These are phyloP conservation scores for Penicillium polonicum DNA, from an alignment of 2,329 filamentous ascomycete genomes.

Conservation along the genomic window DNA sequence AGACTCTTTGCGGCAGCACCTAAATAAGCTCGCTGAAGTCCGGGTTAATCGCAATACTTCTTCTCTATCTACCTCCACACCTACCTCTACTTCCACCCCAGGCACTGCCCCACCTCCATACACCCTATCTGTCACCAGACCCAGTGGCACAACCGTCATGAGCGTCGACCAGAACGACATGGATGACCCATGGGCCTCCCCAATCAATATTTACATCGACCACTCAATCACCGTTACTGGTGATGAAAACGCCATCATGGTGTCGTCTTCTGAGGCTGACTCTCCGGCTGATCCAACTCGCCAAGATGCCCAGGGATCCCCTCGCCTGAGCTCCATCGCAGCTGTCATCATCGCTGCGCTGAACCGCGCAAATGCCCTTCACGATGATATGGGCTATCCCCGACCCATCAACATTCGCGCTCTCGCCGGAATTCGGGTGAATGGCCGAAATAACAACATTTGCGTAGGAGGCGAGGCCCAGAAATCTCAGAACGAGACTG, in stretches of 20 bases:
- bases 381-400: background rate
- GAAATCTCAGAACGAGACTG: background rate
- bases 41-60: slow-evolving; percentile 18
- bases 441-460: slow-evolving; percentile 2
- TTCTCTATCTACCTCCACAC: background rate
- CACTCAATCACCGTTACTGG: slow-evolving; percentile 37
- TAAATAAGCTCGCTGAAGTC: slow-evolving; percentile 28
- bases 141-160: slow-evolving; percentile 8
- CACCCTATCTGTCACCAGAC: slow-evolving; percentile 6
- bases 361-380: background rate
- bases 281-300: background rate
- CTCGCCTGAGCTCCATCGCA: background rate
- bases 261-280: slow-evolving; percentile 11
- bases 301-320: background rate
- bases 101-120: slow-evolving; percentile 28
- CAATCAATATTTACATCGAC: slow-evolving; percentile 37
- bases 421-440: slow-evolving; percentile 30
- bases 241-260: slow-evolving; percentile 33
- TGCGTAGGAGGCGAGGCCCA: background rate
- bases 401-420: slow-evolving; percentile 14
- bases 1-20: slow-evolving; percentile 30
- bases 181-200: slow-evolving; percentile 15
- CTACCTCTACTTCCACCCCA: slow-evolving; percentile 1
- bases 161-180: slow-evolving; percentile 16
- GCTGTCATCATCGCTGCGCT: slow-evolving; percentile 3